Evolutionary conservation across 768 basidiomycete genomes (phyloP), one percentile per base, ranked within the genome.

Genomic region (Rhodosporidiobolus sp.): DNA sequence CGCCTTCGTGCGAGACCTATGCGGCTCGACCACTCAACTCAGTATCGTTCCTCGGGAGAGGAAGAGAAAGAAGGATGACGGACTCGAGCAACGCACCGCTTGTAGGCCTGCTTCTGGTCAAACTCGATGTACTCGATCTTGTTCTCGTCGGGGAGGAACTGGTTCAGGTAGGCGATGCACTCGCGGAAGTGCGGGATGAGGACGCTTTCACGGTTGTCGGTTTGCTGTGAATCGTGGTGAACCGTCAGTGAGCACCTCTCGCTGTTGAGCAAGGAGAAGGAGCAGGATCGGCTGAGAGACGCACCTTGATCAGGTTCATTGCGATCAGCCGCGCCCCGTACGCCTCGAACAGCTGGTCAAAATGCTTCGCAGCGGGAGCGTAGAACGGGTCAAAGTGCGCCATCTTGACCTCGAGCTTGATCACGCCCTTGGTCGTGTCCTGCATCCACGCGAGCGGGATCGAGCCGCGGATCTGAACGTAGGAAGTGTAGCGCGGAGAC

Each of bases 371-470:
- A 0, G 94, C 96, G 0, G 95, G 91, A 0, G 89, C 88, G 79
- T 90, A 98, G 82, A 93, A 98, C 0, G 96, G 96, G 79, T 98
- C 95, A 56, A 93, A 88, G 49, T 96, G 88, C 69, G 88, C 91
- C 78, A 98, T 93, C 95, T 97, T 92, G 54, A 99, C 96, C 4
- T 94, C 95, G 4, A 96, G 96, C 74, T 89, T 88, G 1, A 93
- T 90, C n/a, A 84, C 89, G 87, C 95, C 92, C 64, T 88, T 88
- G 56, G 87, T 91, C 2, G 87, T 88, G 72, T 98, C 96, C 80
- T 99, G 95, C 45, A 56, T 90, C 96, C 96, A 99, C 79, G 90
- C 94, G 6, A 98, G 85, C 0, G 96, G 96, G 48, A 99, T 97
- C 72, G 92, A 94, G 12, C 95, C 95, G 30, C 95, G 76, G 88